Percentiles rank a stretch among this genome's conserved stretches.
Conservation (phyloP, 495 filamentous ascomycete genomes). For the Clohesyomyces aquaticus region DNA sequence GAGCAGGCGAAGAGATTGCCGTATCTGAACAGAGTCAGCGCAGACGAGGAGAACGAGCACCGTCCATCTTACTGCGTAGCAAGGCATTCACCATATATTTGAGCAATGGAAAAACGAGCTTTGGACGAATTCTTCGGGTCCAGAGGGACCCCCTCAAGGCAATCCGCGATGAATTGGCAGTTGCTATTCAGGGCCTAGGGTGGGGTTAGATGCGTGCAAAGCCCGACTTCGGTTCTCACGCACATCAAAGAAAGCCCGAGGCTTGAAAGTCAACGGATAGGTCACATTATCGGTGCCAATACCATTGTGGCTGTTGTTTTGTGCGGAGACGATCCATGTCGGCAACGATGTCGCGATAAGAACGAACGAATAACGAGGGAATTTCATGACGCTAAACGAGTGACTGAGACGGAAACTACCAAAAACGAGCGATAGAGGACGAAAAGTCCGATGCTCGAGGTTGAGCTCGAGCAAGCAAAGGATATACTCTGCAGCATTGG, state of each 20-base stretch:
- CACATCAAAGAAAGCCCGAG: conserved; percentile 1
- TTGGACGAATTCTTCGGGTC: conserved; percentile 2
- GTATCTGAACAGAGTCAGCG: background rate
- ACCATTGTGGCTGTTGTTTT: background rate
- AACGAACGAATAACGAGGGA: background rate
- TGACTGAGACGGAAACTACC: background rate
- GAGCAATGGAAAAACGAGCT: background rate
- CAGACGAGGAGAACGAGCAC: background rate
- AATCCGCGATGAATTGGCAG: background rate
- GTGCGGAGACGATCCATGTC: background rate
- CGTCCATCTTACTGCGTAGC: background rate
- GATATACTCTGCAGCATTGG: background rate
- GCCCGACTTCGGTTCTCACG: background rate
- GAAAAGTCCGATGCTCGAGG: background rate
- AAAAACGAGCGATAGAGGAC: background rate
- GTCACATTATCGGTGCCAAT: background rate
- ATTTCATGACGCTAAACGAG: background rate
- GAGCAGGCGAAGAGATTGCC: conserved; percentile 1
- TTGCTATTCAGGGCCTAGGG: background rate
- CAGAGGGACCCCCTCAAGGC: background rate
- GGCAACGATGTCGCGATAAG: background rate
- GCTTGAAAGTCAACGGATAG: background rate
- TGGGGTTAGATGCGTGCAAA: background rate
- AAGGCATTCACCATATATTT: conserved; percentile 6
- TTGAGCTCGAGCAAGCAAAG: background rate